Percentiles rank a stretch among this genome's conserved stretches.
Evolutionary conservation across 2,329 filamentous ascomycete species (phyloP).

Genomic region (Ophiostoma sp.): DNA sequence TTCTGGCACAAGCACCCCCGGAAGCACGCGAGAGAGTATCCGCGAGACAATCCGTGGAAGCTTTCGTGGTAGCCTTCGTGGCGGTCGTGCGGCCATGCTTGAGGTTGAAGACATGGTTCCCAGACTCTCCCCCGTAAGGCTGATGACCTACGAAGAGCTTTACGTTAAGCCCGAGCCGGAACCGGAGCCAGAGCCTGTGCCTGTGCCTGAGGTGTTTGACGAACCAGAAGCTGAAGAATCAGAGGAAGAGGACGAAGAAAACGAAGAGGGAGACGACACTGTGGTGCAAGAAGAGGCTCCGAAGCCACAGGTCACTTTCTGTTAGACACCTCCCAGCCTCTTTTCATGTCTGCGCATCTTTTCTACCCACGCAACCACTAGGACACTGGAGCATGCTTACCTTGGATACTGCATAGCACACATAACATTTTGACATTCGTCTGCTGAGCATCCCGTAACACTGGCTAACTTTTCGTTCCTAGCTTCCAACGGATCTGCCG

Average conservation of each 20-base stretch:
- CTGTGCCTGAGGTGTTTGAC: not conserved
- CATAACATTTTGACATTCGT: not conserved
- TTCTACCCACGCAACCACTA: not conserved
- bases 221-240: not conserved
- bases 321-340: constrained; percentile 18
- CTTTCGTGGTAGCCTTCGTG: constrained; percentile 27
- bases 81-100: constrained; percentile 43
- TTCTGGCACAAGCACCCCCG: not conserved
- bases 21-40: constrained; percentile 6
- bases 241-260: not conserved
- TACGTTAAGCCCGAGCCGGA: constrained; percentile 31
- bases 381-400: not conserved
- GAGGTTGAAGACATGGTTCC: constrained; percentile 45
- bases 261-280: not conserved
- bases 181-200: not conserved
- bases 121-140: constrained; percentile 40
- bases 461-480: constrained; percentile 35
- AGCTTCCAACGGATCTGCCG: constrained; percentile 39
- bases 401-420: constrained; percentile 7
- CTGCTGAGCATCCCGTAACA: not conserved
- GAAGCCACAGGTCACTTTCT: constrained; percentile 1
- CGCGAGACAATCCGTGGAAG: not conserved
- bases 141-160: constrained; percentile 46
- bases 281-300: constrained; percentile 10
- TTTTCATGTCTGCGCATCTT: not conserved